These are phyloP conservation scores for Aechmea fasciata DNA, from an alignment of 176 grass and related monocot genomes.

Conservation along the genomic window DNA sequence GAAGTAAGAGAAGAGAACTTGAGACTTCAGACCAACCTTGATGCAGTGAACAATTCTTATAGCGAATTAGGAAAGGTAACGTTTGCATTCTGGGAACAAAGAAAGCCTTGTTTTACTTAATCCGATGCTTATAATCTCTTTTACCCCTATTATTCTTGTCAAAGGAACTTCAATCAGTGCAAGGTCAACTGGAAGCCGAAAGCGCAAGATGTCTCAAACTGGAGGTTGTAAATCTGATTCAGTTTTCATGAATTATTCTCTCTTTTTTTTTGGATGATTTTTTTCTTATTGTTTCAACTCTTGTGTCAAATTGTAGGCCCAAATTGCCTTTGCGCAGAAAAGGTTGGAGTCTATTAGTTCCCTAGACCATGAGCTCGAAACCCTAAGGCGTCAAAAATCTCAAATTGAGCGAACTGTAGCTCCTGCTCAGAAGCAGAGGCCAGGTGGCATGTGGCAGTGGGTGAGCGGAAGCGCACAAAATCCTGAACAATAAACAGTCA, in stretches of 20 bases:
- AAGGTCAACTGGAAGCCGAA: conserved; percentile 71
- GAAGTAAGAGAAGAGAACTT: conserved; percentile 61
- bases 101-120: conserved; percentile 1
- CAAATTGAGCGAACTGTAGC: conserved; percentile 55
- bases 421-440: conserved; percentile 42
- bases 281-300: conserved; percentile 7
- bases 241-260: not conserved
- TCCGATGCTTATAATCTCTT: conserved; percentile 1
- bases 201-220: conserved; percentile 84
- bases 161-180: conserved; percentile 87
- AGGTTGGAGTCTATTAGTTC: conserved; percentile 53
- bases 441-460: conserved; percentile 89
- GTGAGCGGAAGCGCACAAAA: conserved; percentile 49
- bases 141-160: conserved; percentile 14
- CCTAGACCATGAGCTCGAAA: conserved; percentile 60
- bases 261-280: conserved; percentile 23
- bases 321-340: conserved; percentile 59
- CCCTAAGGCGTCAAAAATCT: conserved; percentile 55
- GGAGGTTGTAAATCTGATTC: conserved; percentile 45
- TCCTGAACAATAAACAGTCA: conserved; percentile 56
- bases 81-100: conserved; percentile 4
- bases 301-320: conserved; percentile 38
- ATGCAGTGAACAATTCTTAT: conserved; percentile 45
- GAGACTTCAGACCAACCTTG: conserved; percentile 56
- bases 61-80: conserved; percentile 71